Evolutionary conservation across 371 early-diverging fungal genomes (phyloP).

Genomic region (Circinella umbellata): DNA sequence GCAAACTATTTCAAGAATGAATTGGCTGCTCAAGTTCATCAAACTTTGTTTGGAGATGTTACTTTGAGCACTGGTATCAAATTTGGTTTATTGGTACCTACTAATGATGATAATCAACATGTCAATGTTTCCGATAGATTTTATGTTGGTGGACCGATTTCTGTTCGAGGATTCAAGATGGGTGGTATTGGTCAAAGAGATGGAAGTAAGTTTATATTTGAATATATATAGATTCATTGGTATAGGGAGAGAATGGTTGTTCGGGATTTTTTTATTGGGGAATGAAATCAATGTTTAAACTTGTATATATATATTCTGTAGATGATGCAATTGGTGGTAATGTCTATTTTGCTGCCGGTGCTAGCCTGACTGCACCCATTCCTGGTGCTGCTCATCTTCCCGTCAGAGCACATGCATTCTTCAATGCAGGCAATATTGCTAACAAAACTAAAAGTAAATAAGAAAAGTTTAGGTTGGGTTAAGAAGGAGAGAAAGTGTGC

Average conservation of each 20-base stretch:
- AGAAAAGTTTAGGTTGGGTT: background rate
- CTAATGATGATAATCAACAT: conserved; percentile 39
- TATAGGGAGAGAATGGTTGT: too few relatives aligned
- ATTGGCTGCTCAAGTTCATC: conserved; percentile 57
- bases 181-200: conserved; percentile 89
- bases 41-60: conserved; percentile 27
- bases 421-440: conserved; percentile 83
- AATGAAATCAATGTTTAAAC: too few relatives aligned
- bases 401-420: conserved; percentile 85
- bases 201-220: conserved; percentile 50
- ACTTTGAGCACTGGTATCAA: conserved; percentile 41
- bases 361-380: conserved; percentile 80
- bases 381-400: conserved; percentile 68
- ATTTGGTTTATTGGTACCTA: conserved; percentile 68
- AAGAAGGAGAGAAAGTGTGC: background rate
- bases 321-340: conserved; percentile 93
- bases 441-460: conserved; percentile 49
- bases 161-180: conserved; percentile 86
- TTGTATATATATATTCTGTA: conserved; percentile 19
- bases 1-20: conserved; percentile 74
- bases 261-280: too few relatives aligned
- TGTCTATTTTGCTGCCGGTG: conserved; percentile 76
- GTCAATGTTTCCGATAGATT: conserved; percentile 82
- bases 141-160: conserved; percentile 85
- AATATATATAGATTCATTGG: background rate